These are phyloP conservation scores for Paecilomyces variotii DNA, from an alignment of 2,329 filamentous ascomycete genomes.

Conservation along the genomic window DNA sequence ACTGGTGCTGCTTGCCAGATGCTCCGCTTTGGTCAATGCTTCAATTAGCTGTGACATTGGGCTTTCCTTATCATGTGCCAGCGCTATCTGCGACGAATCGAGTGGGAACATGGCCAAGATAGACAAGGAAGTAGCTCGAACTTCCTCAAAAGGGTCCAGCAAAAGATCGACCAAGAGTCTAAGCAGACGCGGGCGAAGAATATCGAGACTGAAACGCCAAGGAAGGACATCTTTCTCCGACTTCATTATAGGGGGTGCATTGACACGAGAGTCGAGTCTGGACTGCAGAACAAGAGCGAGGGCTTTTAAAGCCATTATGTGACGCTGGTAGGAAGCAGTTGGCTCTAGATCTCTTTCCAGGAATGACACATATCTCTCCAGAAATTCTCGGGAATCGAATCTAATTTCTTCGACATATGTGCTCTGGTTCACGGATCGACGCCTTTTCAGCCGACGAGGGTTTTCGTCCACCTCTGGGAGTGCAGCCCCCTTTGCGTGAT, in stretches of 20 bases:
- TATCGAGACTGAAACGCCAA: slow-evolving; percentile 43
- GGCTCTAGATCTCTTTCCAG: slow-evolving; percentile 66
- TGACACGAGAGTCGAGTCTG: slow-evolving; percentile 51
- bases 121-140: slow-evolving; percentile 51
- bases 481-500: slow-evolving; percentile 5
- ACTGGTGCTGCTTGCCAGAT: slow-evolving; percentile 51
- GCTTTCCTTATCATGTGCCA: slow-evolving; percentile 4
- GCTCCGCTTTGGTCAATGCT: slow-evolving; percentile 27
- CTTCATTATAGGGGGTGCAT: slow-evolving; percentile 33
- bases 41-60: slow-evolving; percentile 20
- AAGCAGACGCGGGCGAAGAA: slow-evolving; percentile 32
- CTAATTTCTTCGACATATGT: slow-evolving; percentile 42
- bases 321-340: slow-evolving; percentile 81
- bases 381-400: slow-evolving; percentile 45
- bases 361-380: slow-evolving; percentile 68
- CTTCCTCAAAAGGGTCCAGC: slow-evolving; percentile 88
- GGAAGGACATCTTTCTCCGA: slow-evolving; percentile 40
- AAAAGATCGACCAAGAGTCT: slow-evolving; percentile 67
- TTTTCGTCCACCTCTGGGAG: not conserved
- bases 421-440: not conserved
- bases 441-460: not conserved
- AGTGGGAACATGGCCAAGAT: slow-evolving; percentile 36
- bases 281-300: slow-evolving; percentile 60
- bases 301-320: slow-evolving; percentile 70
- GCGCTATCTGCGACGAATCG: slow-evolving; percentile 16